Conservation (phyloP, 805 yeast species). For the Kuraishia piskuri region DNA sequence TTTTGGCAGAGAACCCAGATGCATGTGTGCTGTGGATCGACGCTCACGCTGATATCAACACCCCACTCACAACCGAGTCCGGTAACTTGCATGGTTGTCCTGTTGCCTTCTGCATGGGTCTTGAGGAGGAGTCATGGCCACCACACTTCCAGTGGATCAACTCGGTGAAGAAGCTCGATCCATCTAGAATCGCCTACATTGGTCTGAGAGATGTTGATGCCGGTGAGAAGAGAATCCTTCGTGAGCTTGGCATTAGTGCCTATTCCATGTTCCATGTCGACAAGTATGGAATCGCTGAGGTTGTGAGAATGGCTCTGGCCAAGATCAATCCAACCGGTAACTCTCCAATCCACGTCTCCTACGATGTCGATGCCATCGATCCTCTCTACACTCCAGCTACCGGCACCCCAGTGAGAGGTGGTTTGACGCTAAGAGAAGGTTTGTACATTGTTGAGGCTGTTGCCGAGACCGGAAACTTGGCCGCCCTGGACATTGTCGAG, state of each 20-base stretch:
- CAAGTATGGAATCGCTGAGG: conserved; percentile 85
- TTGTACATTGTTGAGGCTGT: conserved; percentile 85
- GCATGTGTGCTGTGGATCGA: conserved; percentile 93
- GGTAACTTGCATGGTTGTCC: conserved; percentile 98
- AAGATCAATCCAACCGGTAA: conserved; percentile 63
- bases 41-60: conserved; percentile 96
- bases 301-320: conserved; percentile 84
- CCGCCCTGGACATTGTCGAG: conserved; percentile 88
- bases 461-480: conserved; percentile 82
- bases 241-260: conserved; percentile 67
- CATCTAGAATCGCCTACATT: conserved; percentile 77
- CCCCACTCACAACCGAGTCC: conserved; percentile 71
- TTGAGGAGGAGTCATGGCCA: conserved; percentile 60
- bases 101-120: conserved; percentile 80
- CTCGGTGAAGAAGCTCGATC: conserved; percentile 52
- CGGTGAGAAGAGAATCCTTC: conserved; percentile 71
- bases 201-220: conserved; percentile 91
- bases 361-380: conserved; percentile 96
- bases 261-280: conserved; percentile 95
- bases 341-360: conserved; percentile 78
- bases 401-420: conserved; percentile 97
- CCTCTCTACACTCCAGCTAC: conserved; percentile 94
- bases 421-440: conserved; percentile 90
- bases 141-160: conserved; percentile 65
- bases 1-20: conserved; percentile 70